These are phyloP conservation scores for Aspergillus viridinutans DNA, from an alignment of 2,329 filamentous ascomycete species.

Conservation along the genomic window DNA sequence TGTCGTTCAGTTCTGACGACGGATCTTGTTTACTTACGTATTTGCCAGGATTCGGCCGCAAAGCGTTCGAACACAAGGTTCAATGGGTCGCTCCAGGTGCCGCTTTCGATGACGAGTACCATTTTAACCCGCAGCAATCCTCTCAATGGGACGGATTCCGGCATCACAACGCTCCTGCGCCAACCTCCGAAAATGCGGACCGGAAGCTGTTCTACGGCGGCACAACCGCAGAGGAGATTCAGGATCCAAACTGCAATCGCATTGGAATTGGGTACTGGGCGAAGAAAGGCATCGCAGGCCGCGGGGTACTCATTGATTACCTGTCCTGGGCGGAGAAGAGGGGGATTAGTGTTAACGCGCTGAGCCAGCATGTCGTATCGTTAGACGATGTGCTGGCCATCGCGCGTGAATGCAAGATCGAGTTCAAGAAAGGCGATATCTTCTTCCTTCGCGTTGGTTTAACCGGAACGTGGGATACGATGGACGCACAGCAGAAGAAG, in stretches of 20 bases:
- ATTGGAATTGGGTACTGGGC: constrained; percentile 39
- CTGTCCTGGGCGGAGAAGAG: constrained; percentile 32
- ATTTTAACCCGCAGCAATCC: constrained; percentile 51
- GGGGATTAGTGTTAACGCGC: constrained; percentile 28
- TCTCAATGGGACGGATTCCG: constrained; percentile 54
- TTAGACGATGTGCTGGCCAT: constrained; percentile 35
- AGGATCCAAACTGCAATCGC: constrained; percentile 26
- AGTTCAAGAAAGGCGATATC: constrained; percentile 35
- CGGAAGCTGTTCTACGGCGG: constrained; percentile 36
- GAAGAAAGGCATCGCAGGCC: constrained; percentile 36
- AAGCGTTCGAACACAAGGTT: constrained; percentile 51
- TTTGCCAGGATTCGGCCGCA: constrained; percentile 47
- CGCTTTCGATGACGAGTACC: constrained; percentile 49
- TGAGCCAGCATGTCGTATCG: constrained; percentile 30
- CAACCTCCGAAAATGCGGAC: constrained; percentile 27
- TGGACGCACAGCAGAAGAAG: constrained; percentile 25
- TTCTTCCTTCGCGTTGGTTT: constrained; percentile 38
- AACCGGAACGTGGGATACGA: constrained; percentile 30
- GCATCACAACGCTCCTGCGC: constrained; percentile 46
- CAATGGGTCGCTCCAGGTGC: constrained; percentile 43
- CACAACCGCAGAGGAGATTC: constrained; percentile 33
- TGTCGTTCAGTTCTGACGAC: background rate
- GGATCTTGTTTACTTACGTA: background rate
- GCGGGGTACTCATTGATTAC: constrained; percentile 40
- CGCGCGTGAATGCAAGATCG: constrained; percentile 31